Conservation (phyloP, 2,329 filamentous ascomycete species). For the Truncatella angustata region DNA sequence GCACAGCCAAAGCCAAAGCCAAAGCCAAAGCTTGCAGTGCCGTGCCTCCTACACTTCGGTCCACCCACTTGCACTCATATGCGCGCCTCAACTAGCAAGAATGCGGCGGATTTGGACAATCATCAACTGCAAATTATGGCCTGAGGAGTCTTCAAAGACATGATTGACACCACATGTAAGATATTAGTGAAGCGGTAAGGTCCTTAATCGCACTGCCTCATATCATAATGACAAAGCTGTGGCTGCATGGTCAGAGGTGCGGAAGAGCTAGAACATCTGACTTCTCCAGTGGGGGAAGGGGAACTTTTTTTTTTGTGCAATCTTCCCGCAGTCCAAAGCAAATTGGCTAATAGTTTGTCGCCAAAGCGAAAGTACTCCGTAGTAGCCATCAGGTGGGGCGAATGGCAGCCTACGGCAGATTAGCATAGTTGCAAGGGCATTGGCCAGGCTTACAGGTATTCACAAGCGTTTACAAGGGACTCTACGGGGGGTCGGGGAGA, state of each 20-base stretch:
- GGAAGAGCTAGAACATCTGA: slow-evolving; percentile 13
- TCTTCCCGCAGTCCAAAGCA: slow-evolving; percentile 2
- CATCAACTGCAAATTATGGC: slow-evolving; percentile 28
- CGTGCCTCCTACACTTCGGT: slow-evolving; percentile 9
- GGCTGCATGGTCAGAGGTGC: slow-evolving; percentile 9
- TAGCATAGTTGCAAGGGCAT: slow-evolving; percentile 4
- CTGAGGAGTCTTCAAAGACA: slow-evolving; percentile 8
- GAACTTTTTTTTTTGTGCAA: slow-evolving; percentile 12
- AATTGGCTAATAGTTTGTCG: slow-evolving; percentile 7
- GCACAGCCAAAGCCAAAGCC: no score
- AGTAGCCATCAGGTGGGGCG: slow-evolving; percentile 11
- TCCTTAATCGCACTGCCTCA: slow-evolving; percentile 12
- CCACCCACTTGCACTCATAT: slow-evolving; percentile 13
- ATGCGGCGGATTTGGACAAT: slow-evolving; percentile 9
- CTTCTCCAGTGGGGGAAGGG: slow-evolving; percentile 11
- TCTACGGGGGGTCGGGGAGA: neutral
- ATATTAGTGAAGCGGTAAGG: neutral
- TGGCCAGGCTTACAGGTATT: slow-evolving; percentile 1
- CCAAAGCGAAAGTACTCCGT: neutral
- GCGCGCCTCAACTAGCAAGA: neutral
- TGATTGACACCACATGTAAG: slow-evolving; percentile 10
- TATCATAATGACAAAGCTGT: slow-evolving; percentile 5
- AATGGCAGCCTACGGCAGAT: slow-evolving; percentile 4
- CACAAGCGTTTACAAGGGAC: neutral
- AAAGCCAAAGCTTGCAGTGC: slow-evolving; percentile 6